Percentiles rank a stretch among this genome's conserved stretches.
Evolutionary conservation across 176 grass and related monocot species (phyloP).

Genomic region (Cenchrus americanus): DNA sequence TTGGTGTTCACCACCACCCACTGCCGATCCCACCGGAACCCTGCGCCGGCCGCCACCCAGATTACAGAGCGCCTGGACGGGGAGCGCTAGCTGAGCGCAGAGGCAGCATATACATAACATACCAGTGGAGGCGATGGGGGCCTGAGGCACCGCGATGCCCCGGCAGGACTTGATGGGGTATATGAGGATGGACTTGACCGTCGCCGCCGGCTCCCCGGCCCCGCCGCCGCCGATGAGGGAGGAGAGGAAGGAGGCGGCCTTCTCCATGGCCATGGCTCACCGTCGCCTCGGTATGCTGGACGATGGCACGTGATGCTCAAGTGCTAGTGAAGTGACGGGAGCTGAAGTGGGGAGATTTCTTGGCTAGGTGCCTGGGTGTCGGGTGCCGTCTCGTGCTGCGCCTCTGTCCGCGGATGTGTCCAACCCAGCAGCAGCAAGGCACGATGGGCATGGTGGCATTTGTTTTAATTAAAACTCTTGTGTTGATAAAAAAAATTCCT

Average conservation of each 20-base stretch:
- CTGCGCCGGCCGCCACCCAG: conserved; percentile 20
- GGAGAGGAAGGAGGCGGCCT: conserved; percentile 59
- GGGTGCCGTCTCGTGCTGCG: background rate
- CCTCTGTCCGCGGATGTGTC: background rate
- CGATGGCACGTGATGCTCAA: background rate
- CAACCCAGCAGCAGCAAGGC: background rate
- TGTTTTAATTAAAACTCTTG: background rate
- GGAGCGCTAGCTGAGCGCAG: background rate
- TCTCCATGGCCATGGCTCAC: conserved; percentile 55
- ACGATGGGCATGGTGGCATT: background rate
- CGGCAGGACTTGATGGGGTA: conserved; percentile 93
- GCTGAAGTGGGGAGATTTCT: background rate
- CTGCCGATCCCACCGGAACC: conserved; percentile 83
- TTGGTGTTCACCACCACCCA: conserved; percentile 89
- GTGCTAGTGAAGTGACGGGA: background rate
- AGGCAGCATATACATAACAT: background rate
- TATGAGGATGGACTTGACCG: conserved; percentile 63
- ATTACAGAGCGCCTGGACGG: background rate
- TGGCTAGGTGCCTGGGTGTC: no score
- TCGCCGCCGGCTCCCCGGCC: conserved; percentile 46
- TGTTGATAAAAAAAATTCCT: background rate
- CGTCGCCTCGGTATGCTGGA: background rate
- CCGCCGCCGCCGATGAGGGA: conserved; percentile 56
- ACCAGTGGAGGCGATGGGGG: conserved; percentile 73
- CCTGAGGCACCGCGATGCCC: conserved; percentile 69